Base-by-base conservation (phyloP, 2,329 filamentous ascomycete genomes). In the Aspergillus costaricaensis region DNA sequence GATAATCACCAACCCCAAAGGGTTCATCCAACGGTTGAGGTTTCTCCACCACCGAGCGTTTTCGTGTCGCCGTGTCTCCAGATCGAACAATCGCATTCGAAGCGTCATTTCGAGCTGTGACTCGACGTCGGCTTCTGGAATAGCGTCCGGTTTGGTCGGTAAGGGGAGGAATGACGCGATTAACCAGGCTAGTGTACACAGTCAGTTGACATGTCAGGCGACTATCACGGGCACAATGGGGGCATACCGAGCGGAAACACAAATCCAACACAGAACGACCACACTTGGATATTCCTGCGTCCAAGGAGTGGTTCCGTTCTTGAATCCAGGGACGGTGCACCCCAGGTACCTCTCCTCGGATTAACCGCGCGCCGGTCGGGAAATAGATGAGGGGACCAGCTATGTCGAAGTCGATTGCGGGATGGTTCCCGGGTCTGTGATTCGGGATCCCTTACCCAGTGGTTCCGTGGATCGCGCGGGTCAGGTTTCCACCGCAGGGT, bases 231-330 rank as follows among this genome's bases (percentile, higher is more conserved):
- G 30, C 27, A 7, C 21, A 17, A 32, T 7, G 5, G 17, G 50
- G 30, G 75, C 86, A 76, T 78, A 89, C 87, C 82, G 62, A 92
- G 83, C 5, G 91, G 92, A 70, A 92, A 86, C 50, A 94, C 79
- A 70, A 96, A 96, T 23, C 92, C 92, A 50, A 89, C 44, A 58
- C 88, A 86, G 76, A 96, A 96, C 52, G 91, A 79, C 55, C 89
- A 80, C 30, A 94, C 83, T 74, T 96, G 92, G 50, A 87, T 78
- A 70, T 93, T 93, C 62, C 90, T 85, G 64, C 85, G 84, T 54
- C 87, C 88, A 64, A 89, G 82, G 3, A 86, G 70, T 15, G 84
- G 82, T 38, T 84, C 85, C 41, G 87, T 85, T 2, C 84, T 84
- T 76, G 88, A 90, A 61, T 87, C 85, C 21, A 90, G 78, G 1